Evolutionary conservation across 1,284 basidiomycete genomes (phyloP), one percentile per base, ranked within the genome.

Genomic region (Neolentinus lepideus): DNA sequence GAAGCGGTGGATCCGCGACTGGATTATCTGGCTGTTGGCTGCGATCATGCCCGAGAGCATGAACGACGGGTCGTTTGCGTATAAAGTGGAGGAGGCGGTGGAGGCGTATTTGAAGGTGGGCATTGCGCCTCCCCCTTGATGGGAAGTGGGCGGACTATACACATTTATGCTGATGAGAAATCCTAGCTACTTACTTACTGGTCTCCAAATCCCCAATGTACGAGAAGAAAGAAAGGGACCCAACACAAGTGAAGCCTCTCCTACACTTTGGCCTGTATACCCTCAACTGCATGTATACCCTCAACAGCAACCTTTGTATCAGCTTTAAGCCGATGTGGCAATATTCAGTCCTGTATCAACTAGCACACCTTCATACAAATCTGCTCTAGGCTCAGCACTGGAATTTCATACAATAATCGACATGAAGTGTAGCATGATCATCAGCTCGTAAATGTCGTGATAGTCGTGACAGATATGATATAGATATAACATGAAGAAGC

Each of bases 11-110:
- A 19, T 73, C 8, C 59, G 71, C 11, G 70, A 73, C 56, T 61
- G 61, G 54, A 60, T 62, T 4, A 56, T 74, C n/a, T 66, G 68
- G 63, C 8, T 71, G 19, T 33, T 71, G 12, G 68, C 70, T 71
- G 52, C 54, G 69, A 14, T 50, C 22, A 16, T 21, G 47, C 11
- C 12, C 9, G 47, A 29, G 9, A n/a, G 21, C 24, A 6, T n/a
- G 16, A 26, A 26, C 14, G 47, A 50, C 47, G 6, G 24, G 8
- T 4, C 12, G 10, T 50, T 50, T 50, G 47, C 24, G 14, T 26
- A 29, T 16, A 50, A 50, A 16, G 47, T 50, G 22, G 47, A 50
- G 22, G 27, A 50, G 24, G 47, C 22, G 21, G 47, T 50, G 14
- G 10, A 50, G 14, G 22, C 9, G 25, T 16, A 26, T 25, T 22